phyloP scores from a whole-genome alignment of 345 rosid species.

The Salix koriyanagi region DNA sequence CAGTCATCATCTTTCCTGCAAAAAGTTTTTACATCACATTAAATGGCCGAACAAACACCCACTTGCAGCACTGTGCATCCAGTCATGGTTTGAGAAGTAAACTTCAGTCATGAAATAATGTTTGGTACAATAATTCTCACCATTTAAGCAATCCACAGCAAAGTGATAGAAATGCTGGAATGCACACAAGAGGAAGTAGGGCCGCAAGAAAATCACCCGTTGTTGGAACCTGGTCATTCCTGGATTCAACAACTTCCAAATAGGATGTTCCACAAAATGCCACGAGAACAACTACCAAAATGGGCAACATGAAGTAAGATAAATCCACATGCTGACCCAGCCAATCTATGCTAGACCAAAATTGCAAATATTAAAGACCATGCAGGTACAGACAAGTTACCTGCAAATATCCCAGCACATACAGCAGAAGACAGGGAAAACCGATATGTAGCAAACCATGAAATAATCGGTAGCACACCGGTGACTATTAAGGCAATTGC shows the following conservation, averaged over 20 bases:
- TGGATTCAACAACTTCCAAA: constrained; percentile 81
- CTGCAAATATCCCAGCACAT: constrained; percentile 75
- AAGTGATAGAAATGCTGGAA: constrained; percentile 84
- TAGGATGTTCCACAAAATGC: constrained; percentile 88
- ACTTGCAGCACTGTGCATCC: neutral
- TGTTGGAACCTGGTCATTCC: constrained; percentile 80
- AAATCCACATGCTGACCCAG: constrained; percentile 5
- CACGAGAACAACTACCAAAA: constrained; percentile 82
- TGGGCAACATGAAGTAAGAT: constrained; percentile 14
- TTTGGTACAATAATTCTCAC: constrained; percentile 35
- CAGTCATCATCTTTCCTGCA: constrained; percentile 98
- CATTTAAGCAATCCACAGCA: constrained; percentile 93
- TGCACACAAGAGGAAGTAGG: constrained; percentile 89
- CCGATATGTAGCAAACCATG: constrained; percentile 96
- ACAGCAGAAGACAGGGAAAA: constrained; percentile 88
- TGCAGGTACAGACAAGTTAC: constrained; percentile 36
- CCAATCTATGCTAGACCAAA: constrained; percentile 6
- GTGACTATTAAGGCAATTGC: constrained; percentile 86
- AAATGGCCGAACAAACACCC: constrained; percentile 6
- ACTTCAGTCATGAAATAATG: constrained; percentile 11
- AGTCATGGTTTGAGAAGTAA: constrained; percentile 1
- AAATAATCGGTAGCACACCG: constrained; percentile 87
- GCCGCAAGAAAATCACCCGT: constrained; percentile 93
- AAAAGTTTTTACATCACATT: constrained; percentile 21
- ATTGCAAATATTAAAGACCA: constrained; percentile 9